Evolutionary conservation across 139 green algal species (phyloP), one percentile per base, ranked within the genome.

Genomic region (Ostreobium quekettii): DNA sequence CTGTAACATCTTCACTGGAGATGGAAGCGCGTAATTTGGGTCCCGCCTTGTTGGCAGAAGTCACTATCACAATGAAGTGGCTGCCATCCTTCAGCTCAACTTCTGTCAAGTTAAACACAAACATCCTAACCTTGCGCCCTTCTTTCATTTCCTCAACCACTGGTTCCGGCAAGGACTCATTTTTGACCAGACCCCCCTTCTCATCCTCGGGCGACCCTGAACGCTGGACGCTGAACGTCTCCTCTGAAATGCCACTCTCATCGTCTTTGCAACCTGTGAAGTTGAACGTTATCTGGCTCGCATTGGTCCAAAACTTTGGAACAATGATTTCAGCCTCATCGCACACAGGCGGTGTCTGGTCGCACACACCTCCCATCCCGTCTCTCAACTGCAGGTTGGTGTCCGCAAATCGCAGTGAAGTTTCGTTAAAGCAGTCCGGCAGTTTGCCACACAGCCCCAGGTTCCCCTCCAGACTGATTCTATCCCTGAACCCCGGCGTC

Each of bases 31-130:
- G 47, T 3, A 76, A 38, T 1, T 42, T 48, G 7, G 69, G 72
- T 0, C 72, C 74, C 8, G 73, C 82, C 1, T 60, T 46, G 63
- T 85, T 89, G 35, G 33, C 70, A 4, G 73, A 78, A 22, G 74
- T 64, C 2, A 90, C 78, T 2, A 62, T 83, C n/a, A 90, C 72
- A 68, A n/a, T 57, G 61, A n/a, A n/a, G n/a, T n/a, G n/a, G n/a
- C n/a, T n/a, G n/a, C n/a, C n/a, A n/a, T n/a, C n/a, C n/a, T n/a
- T n/a, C n/a, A n/a, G n/a, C n/a, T n/a, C n/a, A n/a, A n/a, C n/a
- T n/a, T n/a, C n/a, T n/a, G n/a, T n/a, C n/a, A n/a, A n/a, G n/a
- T n/a, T n/a, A n/a, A n/a, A n/a, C n/a, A n/a, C n/a, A n/a, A n/a
- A n/a, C n/a, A n/a, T n/a, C n/a, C n/a, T n/a, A n/a, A n/a, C n/a